These are phyloP conservation scores for Poterioochromonas sp. DNA, from an alignment of 352 stramenopile species.

Conservation along the genomic window DNA sequence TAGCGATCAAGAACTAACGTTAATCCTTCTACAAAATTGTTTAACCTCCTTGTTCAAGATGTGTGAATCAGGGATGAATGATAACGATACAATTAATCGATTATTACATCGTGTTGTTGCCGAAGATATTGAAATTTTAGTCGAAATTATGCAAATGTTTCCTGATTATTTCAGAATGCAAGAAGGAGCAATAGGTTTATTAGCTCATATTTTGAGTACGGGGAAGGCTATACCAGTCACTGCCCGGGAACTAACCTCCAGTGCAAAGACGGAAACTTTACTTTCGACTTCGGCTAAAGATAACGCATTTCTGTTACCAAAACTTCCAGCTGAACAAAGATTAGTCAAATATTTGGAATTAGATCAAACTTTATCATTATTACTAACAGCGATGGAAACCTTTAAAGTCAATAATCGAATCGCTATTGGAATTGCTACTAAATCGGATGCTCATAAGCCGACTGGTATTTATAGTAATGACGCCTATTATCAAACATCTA, in stretches of 20 bases:
- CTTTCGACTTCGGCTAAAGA: no score
- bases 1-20: no score
- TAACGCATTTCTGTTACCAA: no score
- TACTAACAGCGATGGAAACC: not conserved
- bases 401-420: not conserved
- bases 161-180: not conserved
- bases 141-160: not conserved
- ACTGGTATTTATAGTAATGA: no score
- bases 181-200: conserved; percentile 16
- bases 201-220: not conserved
- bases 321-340: not conserved
- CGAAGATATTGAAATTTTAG: not conserved
- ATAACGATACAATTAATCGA: not conserved
- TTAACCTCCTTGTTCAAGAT: no score
- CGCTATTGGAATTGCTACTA: not conserved
- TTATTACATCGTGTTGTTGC: not conserved
- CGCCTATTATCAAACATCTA: no score
- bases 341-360: not conserved
- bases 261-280: no score
- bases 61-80: no score
- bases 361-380: not conserved
- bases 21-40: no score
- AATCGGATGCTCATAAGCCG: no score
- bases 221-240: no score
- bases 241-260: no score